These are phyloP conservation scores for Ogataea pignaliae DNA, from an alignment of 805 yeast species.

Conservation along the genomic window DNA sequence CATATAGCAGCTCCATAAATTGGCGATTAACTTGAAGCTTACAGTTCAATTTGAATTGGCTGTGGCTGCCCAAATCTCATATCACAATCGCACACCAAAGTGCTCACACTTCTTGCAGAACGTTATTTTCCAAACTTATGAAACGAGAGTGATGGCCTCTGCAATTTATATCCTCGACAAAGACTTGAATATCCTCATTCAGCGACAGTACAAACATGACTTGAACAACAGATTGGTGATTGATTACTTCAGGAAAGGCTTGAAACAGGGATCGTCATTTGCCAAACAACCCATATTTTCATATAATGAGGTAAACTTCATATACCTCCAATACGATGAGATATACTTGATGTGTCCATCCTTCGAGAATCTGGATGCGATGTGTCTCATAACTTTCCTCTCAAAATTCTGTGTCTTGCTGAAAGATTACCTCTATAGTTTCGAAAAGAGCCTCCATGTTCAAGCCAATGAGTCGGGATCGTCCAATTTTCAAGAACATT, in stretches of 20 bases:
- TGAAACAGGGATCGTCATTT: conserved; percentile 1
- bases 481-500: not conserved
- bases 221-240: conserved; percentile 21
- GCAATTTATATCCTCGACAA: conserved; percentile 33
- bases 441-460: not conserved
- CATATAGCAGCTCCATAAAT: too few species aligned
- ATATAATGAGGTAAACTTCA: conserved; percentile 48
- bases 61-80: too few species aligned
- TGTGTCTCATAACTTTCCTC: conserved; percentile 56
- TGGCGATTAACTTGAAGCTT: too few species aligned
- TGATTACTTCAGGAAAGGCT: conserved; percentile 27
- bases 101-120: too few species aligned
- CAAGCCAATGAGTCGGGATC: not conserved
- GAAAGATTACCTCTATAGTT: conserved; percentile 37
- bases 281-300: conserved; percentile 43
- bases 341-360: conserved; percentile 39
- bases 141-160: conserved; percentile 26
- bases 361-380: conserved; percentile 46
- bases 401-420: conserved; percentile 41
- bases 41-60: too few species aligned
- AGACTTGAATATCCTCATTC: conserved; percentile 25
- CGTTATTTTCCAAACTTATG: too few species aligned
- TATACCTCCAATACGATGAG: conserved; percentile 47
- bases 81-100: too few species aligned
- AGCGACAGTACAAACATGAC: conserved; percentile 33